Percentiles rank a stretch among this genome's conserved stretches.
Evolutionary conservation across 2,329 filamentous ascomycete species (phyloP).

Genomic region (Pyrenochaeta sp.): DNA sequence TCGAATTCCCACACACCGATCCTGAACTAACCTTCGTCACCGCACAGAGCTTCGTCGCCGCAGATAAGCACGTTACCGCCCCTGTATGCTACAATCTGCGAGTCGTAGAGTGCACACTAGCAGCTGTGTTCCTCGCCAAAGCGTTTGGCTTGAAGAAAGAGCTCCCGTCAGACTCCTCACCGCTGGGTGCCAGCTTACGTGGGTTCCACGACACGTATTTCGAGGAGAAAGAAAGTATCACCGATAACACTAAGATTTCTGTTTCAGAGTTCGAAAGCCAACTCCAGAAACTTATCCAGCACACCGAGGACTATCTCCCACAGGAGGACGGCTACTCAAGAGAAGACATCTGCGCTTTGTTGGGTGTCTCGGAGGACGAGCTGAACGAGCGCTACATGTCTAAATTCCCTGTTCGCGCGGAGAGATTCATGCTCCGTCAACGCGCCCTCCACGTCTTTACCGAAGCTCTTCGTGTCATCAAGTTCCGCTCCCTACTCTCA

Average conservation of each 20-base stretch:
- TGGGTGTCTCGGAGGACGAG: conserved; percentile 73
- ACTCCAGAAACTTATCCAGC: conserved; percentile 73
- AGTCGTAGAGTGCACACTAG: conserved; percentile 93
- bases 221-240: conserved; percentile 57
- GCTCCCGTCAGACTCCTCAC: conserved; percentile 79
- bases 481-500: conserved; percentile 79
- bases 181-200: conserved; percentile 81
- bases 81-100: conserved; percentile 96
- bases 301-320: conserved; percentile 74
- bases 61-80: conserved; percentile 93
- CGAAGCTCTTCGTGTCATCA: conserved; percentile 84
- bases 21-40: conserved; percentile 91
- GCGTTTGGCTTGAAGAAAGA: conserved; percentile 62
- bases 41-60: conserved; percentile 90
- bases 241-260: conserved; percentile 56
- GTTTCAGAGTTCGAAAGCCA: conserved; percentile 63
- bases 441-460: conserved; percentile 89
- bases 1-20: conserved; percentile 80
- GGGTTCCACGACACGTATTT: conserved; percentile 90
- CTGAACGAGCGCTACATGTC: conserved; percentile 82
- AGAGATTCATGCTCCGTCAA: conserved; percentile 85
- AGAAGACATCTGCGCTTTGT: conserved; percentile 77
- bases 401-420: conserved; percentile 86
- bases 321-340: conserved; percentile 87
- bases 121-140: conserved; percentile 72